These are phyloP conservation scores for Dothidotthia symphoricarpi DNA, from an alignment of 2,329 filamentous ascomycete genomes.

Conservation along the genomic window DNA sequence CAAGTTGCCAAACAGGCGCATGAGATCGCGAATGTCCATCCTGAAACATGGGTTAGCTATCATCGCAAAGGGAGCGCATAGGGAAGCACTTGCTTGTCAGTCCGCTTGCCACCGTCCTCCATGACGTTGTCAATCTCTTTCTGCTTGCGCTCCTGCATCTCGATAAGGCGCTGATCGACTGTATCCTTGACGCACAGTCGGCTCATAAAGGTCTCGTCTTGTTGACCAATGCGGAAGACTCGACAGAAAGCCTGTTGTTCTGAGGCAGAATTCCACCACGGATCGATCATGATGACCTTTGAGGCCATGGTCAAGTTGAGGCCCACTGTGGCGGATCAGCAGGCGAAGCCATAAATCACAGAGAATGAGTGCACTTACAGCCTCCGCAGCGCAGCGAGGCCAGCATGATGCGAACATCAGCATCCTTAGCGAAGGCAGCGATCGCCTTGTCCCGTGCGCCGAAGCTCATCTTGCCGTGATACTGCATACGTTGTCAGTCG, in stretches of 20 bases:
- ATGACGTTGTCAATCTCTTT: conserved; percentile 45
- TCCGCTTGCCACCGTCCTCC: conserved; percentile 41
- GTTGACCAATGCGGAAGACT: conserved; percentile 65
- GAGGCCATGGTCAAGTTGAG: conserved; percentile 60
- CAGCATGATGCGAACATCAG: conserved; percentile 50
- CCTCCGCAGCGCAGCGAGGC: conserved; percentile 59
- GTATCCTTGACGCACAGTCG: conserved; percentile 56
- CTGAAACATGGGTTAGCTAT: conserved; percentile 15
- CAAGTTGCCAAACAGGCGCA: conserved; percentile 49
- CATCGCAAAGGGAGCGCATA: background rate
- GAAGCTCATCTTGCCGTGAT: conserved; percentile 52
- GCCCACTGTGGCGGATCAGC: conserved; percentile 34
- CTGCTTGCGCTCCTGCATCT: conserved; percentile 58
- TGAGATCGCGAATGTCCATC: conserved; percentile 42
- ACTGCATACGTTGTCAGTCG: conserved; percentile 29
- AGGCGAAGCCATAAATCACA: too few relatives aligned
- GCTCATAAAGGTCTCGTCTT: conserved; percentile 58
- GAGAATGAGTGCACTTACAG: too few relatives aligned
- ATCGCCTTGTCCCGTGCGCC: conserved; percentile 49
- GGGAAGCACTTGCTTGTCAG: conserved; percentile 25
- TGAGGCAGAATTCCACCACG: conserved; percentile 59
- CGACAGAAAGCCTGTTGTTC: conserved; percentile 66
- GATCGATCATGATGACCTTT: conserved; percentile 50
- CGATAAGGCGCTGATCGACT: conserved; percentile 58
- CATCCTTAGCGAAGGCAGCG: conserved; percentile 46